These are phyloP conservation scores for Primulina tabacum DNA, from an alignment of 257 asterid genomes.

Conservation along the genomic window DNA sequence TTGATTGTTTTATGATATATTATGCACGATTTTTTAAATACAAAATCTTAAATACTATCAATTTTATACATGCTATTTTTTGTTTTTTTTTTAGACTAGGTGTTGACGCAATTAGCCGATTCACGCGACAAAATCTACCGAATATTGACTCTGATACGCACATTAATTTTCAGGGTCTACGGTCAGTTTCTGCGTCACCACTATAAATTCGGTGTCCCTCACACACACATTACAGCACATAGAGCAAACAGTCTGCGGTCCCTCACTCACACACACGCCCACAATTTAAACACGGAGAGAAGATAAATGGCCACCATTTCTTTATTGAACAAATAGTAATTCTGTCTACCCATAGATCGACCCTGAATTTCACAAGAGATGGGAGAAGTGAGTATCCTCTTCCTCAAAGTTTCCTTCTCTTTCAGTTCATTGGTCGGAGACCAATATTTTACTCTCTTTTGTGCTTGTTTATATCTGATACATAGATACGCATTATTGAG, in stretches of 20 bases:
- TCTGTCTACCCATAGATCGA: neutral
- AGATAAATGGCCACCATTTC: neutral
- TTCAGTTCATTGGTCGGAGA: neutral
- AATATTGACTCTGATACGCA: neutral
- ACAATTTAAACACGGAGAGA: neutral
- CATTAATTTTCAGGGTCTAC: neutral
- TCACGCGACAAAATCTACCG: neutral
- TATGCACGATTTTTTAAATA: too few relatives aligned
- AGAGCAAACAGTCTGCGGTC: neutral
- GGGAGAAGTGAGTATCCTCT: conserved; percentile 47
- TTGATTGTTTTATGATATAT: too few relatives aligned
- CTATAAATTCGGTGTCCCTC: neutral
- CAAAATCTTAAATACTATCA: too few relatives aligned
- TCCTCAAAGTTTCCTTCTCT: neutral
- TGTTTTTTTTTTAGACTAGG: too few relatives aligned
- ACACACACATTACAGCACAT: neutral
- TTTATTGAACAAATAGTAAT: too few relatives aligned
- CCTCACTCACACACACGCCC: neutral
- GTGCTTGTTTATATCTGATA: neutral
- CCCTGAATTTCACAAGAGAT: conserved; percentile 15
- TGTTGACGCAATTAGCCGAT: too few relatives aligned
- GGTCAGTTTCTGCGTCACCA: neutral
- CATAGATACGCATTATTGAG: neutral
- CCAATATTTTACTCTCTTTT: too few relatives aligned
- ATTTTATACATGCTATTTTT: too few relatives aligned